Conservation (phyloP, 192 early-diverging fungal genomes). For the Cladochytrium replicatum region DNA sequence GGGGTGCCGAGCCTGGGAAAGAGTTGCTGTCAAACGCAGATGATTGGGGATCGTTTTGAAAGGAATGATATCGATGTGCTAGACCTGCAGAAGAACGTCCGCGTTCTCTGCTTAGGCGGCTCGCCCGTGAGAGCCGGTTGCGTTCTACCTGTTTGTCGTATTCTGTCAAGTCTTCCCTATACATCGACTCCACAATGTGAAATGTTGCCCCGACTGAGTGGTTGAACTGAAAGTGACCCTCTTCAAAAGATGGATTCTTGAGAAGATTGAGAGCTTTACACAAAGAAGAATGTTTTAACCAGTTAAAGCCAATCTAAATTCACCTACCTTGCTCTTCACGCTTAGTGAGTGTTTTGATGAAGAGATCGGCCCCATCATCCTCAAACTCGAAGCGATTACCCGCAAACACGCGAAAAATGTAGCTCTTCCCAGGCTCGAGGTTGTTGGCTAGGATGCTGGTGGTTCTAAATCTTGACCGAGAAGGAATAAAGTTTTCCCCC, state of each 20-base stretch:
- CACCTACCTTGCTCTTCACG: too few species aligned
- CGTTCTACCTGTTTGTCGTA: too few species aligned
- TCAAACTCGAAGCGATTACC: constrained; percentile 18
- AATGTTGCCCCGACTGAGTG: too few species aligned
- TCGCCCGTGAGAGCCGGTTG: too few species aligned
- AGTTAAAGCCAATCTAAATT: not conserved
- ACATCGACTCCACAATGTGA: too few species aligned
- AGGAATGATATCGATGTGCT: too few species aligned
- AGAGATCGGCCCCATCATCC: constrained; percentile 6
- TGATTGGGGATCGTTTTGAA: too few species aligned
- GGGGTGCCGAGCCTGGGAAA: too few species aligned
- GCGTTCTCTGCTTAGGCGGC: too few species aligned
- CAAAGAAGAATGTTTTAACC: not conserved
- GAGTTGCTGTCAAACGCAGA: too few species aligned
- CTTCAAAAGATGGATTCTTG: constrained; percentile 20
- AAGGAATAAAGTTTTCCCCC: constrained; percentile 25
- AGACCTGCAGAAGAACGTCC: too few species aligned
- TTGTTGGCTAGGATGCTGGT: constrained; percentile 12
- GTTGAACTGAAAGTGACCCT: not conserved
- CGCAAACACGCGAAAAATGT: constrained; percentile 18
- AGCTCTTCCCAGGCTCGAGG: constrained; percentile 9
- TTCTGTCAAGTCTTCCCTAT: too few species aligned
- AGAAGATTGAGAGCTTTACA: constrained; percentile 12
- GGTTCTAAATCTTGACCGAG: not conserved
- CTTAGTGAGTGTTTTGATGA: constrained; percentile 2